Evolutionary conservation across 2,329 filamentous ascomycete genomes (phyloP), one percentile per base, ranked within the genome.

Genomic region (Aspergillus sp.): DNA sequence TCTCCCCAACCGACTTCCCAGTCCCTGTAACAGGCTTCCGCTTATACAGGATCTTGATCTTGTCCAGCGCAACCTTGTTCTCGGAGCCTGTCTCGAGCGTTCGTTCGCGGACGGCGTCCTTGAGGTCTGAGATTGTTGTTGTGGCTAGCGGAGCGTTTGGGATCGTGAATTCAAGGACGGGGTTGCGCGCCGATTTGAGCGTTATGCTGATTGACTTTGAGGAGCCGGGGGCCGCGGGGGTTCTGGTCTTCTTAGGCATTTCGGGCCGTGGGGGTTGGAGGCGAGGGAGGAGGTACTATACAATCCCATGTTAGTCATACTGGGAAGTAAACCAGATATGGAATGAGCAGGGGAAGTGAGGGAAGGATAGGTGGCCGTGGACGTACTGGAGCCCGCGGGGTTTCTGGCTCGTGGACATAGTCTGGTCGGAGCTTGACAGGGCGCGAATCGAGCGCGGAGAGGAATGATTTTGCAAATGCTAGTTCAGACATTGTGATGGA

Each of bases 401-500:
- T 93, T 68, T 84, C 89, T 54, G 92, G 88, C 74, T 97, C 92
- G 78, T 94, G 91, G 77, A 96, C 89, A 87, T 97, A 91, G 77
- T 98, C 92, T 66, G 91, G 83, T n/a, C 90, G 88, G 66, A 98
- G 86, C 82, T 93, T 96, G 70, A 88, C 78, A 7, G 93, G 90
- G 54, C 89, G 88, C 63, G 88, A 86, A 79, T 96, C 92, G 65
- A 98, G 86, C 23, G 87, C 85, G 56, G 88, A 83, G 69, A 99
- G 88, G 78, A 96, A 97, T 34, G 87, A 84, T 79, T 91, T 92
- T 69, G 92, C 90, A 77, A 97, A 98, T 54, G 87, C 82, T 63
- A 93, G 79, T 84, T 97, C 93, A n/a, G 90, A 84, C 90, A 93
- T 93, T 67, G 63, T 75, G 66, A 13, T 5, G 1, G n/a, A 9